Conservation (phyloP, 257 asterid species). For the Oldenlandia corymbosa region DNA sequence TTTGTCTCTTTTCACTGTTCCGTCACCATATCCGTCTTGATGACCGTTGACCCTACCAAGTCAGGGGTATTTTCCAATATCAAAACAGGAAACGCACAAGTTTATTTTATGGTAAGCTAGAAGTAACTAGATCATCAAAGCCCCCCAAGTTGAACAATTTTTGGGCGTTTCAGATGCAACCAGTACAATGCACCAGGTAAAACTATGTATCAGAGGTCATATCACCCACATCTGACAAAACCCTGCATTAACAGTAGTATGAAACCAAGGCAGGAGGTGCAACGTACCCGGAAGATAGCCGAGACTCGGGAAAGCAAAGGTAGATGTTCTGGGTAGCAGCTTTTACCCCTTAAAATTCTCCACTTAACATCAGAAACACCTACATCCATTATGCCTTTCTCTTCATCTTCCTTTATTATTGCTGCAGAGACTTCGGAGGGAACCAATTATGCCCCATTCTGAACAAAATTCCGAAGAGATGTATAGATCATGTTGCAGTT, state of each 20-base stretch:
- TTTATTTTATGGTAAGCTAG: no score
- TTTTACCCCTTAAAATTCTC: conserved; percentile 83
- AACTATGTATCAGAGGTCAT: neutral
- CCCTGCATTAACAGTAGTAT: neutral
- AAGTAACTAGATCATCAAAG: neutral
- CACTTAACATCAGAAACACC: conserved; percentile 53
- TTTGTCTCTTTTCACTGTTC: no score
- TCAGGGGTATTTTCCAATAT: no score
- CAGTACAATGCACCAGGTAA: neutral
- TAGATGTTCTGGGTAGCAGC: conserved; percentile 68
- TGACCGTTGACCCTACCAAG: no score
- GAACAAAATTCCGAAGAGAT: conserved; percentile 50
- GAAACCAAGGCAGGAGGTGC: neutral
- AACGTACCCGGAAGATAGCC: conserved; percentile 85
- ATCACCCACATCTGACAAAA: neutral
- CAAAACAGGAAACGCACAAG: no score
- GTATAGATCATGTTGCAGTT: conserved; percentile 65
- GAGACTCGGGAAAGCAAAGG: conserved; percentile 86
- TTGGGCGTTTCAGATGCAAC: neutral
- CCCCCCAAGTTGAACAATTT: no score
- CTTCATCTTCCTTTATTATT: conserved; percentile 43
- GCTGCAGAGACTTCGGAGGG: conserved; percentile 56
- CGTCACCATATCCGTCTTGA: no score
- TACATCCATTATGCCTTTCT: conserved; percentile 37
- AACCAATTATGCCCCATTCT: conserved; percentile 54